Evolutionary conservation across 805 yeast genomes (phyloP).

Genomic region (Myxozyma neotropica): DNA sequence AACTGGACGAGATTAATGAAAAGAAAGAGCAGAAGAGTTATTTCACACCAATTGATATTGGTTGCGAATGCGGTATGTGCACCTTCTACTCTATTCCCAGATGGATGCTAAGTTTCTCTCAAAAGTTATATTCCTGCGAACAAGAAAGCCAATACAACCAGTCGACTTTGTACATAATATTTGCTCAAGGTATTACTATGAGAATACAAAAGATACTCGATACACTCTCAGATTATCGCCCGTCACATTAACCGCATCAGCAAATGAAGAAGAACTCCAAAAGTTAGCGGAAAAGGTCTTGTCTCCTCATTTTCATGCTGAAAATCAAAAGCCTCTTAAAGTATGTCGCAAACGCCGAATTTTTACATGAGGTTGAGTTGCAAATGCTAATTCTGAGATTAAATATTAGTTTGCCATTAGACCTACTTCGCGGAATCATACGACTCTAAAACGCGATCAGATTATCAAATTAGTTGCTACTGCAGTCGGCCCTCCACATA

Average conservation of each 20-base stretch:
- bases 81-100: background rate
- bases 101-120: too few relatives aligned
- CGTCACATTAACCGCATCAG: slow-evolving; percentile 70
- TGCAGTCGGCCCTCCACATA: slow-evolving; percentile 72
- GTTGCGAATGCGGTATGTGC: slow-evolving; percentile 81
- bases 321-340: slow-evolving; percentile 35
- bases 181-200: slow-evolving; percentile 60
- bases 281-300: slow-evolving; percentile 63
- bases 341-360: slow-evolving; percentile 2
- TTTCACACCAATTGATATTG: slow-evolving; percentile 62
- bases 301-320: slow-evolving; percentile 65
- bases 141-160: slow-evolving; percentile 77
- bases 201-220: slow-evolving; percentile 59
- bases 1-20: slow-evolving; percentile 54
- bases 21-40: slow-evolving; percentile 48
- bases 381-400: too few relatives aligned
- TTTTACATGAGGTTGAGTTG: too few relatives aligned
- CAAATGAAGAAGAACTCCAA: slow-evolving; percentile 67
- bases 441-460: slow-evolving; percentile 67
- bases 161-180: slow-evolving; percentile 65
- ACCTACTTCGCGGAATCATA: slow-evolving; percentile 76
- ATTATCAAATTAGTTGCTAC: slow-evolving; percentile 73
- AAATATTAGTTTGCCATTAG: slow-evolving; percentile 75
- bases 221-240: slow-evolving; percentile 83
- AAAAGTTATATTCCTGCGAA: slow-evolving; percentile 76